Evolutionary conservation across 208 protist species (phyloP).

Genomic region (Strigomonas oncopelti): DNA sequence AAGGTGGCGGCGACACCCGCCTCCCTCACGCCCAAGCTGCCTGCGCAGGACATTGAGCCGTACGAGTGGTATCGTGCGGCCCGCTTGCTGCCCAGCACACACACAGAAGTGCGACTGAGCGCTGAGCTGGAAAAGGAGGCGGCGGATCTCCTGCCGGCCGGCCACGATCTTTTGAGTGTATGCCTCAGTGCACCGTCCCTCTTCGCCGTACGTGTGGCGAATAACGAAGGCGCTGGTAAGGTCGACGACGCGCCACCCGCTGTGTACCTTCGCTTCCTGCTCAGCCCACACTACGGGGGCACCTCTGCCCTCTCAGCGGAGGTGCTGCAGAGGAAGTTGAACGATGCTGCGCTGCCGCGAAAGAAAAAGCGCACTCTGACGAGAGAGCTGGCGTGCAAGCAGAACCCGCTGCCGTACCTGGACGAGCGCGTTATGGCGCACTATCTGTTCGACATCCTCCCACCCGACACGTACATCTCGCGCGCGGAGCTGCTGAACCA

Average conservation of each 20-base stretch:
- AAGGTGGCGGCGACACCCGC: background rate
- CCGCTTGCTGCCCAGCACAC: slow-evolving; percentile 46
- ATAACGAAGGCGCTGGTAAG: no score
- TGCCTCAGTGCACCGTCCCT: slow-evolving; percentile 62
- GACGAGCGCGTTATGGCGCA: slow-evolving; percentile 3
- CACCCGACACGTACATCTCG: background rate
- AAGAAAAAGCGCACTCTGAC: background rate
- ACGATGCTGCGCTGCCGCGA: background rate
- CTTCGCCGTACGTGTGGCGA: slow-evolving; percentile 22
- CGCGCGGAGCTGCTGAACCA: slow-evolving; percentile 1
- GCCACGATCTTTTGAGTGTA: slow-evolving; percentile 63
- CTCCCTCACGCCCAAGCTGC: slow-evolving; percentile 7
- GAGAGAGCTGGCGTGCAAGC: slow-evolving; percentile 3
- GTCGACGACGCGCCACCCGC: no score
- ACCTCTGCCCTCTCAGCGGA: background rate
- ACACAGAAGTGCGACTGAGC: slow-evolving; percentile 32
- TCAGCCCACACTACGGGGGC: no score
- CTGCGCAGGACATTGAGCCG: slow-evolving; percentile 39
- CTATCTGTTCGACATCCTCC: slow-evolving; percentile 8
- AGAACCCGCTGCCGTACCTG: slow-evolving; percentile 5
- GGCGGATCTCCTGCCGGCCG: slow-evolving; percentile 32
- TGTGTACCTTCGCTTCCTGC: no score
- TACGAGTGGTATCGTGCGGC: slow-evolving; percentile 84
- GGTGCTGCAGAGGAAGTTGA: background rate
- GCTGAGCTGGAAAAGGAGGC: slow-evolving; percentile 35